A percentile compares a stretch with the other conserved stretches of the same genome.
These are phyloP conservation scores for Tubosaeta sp. DNA, from an alignment of 768 basidiomycete species.

Conservation along the genomic window DNA sequence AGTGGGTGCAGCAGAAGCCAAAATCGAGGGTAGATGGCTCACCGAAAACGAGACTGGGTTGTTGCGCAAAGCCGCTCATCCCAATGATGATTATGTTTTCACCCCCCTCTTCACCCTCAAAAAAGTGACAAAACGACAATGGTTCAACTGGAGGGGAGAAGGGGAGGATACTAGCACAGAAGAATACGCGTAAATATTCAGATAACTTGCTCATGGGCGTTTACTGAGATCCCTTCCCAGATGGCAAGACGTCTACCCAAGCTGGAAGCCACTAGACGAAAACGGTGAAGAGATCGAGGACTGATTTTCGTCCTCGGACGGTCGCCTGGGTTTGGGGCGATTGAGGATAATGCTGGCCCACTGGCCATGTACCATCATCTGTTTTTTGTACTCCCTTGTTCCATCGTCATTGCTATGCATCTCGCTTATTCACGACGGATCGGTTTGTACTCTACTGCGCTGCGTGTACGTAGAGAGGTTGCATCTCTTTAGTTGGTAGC, in stretches of 20 bases:
- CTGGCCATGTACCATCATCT: background rate
- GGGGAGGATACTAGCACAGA: background rate
- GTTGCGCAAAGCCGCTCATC: conserved; percentile 2
- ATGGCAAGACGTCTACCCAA: conserved; percentile 14
- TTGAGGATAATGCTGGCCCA: background rate
- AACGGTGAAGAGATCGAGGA: conserved; percentile 7
- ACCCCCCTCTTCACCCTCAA: conserved; percentile 10
- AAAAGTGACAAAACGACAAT: background rate
- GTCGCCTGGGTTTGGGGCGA: background rate
- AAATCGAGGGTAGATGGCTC: conserved; percentile 2
- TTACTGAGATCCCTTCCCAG: background rate
- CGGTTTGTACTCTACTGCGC: background rate
- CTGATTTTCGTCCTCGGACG: background rate
- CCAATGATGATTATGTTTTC: conserved; percentile 1
- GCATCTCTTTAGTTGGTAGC: background rate
- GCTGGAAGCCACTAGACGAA: conserved; percentile 20
- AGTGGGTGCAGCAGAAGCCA: background rate
- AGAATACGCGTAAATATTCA: conserved; percentile 8
- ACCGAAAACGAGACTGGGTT: conserved; percentile 5
- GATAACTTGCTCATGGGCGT: background rate
- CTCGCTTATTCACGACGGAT: background rate
- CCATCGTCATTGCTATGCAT: background rate
- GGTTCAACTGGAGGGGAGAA: conserved; percentile 5
- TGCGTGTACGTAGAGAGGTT: background rate
- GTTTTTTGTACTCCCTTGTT: background rate